A percentile compares a stretch with the other conserved stretches of the same genome.
Conservation (phyloP, 352 stramenopile genomes). For the Phytophthora quininea region DNA sequence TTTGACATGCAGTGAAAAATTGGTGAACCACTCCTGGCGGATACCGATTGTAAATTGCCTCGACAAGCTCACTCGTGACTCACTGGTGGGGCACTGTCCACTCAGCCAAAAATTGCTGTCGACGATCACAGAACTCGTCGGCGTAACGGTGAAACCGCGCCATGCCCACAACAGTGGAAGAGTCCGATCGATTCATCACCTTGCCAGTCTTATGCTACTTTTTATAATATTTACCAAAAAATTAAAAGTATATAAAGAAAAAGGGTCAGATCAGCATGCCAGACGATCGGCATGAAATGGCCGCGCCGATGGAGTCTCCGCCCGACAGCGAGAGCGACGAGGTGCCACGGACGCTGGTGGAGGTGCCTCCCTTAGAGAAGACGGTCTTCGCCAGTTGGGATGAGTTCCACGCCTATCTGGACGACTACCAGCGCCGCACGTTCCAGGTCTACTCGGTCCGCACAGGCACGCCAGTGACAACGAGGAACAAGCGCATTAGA, state of each 20-base stretch:
- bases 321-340: constrained; percentile 10
- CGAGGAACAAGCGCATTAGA: constrained; percentile 34
- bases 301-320: not conserved
- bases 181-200: not conserved
- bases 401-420: constrained; percentile 37
- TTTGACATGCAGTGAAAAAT: constrained; percentile 22
- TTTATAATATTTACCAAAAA: too few relatives aligned
- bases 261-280: too few relatives aligned
- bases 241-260: too few relatives aligned
- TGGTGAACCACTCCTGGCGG: constrained; percentile 13
- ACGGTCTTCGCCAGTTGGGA: constrained; percentile 29
- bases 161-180: not conserved
- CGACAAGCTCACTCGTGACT: not conserved
- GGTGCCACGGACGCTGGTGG: constrained; percentile 7
- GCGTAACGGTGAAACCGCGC: constrained; percentile 1
- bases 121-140: not conserved
- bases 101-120: not conserved
- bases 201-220: too few relatives aligned
- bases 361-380: constrained; percentile 25
- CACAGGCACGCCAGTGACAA: constrained; percentile 27
- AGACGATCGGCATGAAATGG: not conserved
- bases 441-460: constrained; percentile 37
- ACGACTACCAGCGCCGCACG: constrained; percentile 36
- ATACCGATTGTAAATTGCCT: not conserved
- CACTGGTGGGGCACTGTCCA: not conserved